Percentiles rank a stretch among this genome's conserved stretches.
These are phyloP conservation scores for Thermomyces lanuginosus DNA, from an alignment of 2,329 filamentous ascomycete genomes.

Conservation along the genomic window DNA sequence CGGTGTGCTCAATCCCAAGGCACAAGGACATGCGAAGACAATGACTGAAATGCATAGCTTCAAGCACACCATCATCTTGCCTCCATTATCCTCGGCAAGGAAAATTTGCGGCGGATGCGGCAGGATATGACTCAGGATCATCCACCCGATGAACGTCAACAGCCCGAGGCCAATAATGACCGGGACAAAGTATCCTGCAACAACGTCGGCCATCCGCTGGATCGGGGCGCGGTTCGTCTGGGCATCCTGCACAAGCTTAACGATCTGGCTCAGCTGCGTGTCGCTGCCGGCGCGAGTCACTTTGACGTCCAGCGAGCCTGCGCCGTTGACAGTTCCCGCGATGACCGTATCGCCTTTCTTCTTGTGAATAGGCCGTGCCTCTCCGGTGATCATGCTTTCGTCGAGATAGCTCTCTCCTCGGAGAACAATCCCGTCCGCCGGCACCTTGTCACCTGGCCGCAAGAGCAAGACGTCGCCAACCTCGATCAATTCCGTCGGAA, in stretches of 20 bases:
- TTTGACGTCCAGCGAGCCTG: constrained; percentile 77
- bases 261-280: constrained; percentile 93
- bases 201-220: constrained; percentile 73
- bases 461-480: constrained; percentile 87
- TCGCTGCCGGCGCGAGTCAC: constrained; percentile 87
- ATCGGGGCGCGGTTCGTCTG: constrained; percentile 91
- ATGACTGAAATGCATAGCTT: constrained; percentile 98
- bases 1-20: constrained; percentile 85
- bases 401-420: constrained; percentile 86
- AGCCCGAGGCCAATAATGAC: constrained; percentile 71
- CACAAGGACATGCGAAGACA: constrained; percentile 93
- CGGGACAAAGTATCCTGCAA: constrained; percentile 90
- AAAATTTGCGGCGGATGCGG: constrained; percentile 80
- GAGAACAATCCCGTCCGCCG: constrained; percentile 75
- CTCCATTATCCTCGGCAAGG: constrained; percentile 60
- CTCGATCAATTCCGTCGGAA: constrained; percentile 87
- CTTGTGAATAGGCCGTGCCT: constrained; percentile 90
- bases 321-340: constrained; percentile 88
- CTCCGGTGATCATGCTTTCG: constrained; percentile 97
- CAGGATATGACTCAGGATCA: constrained; percentile 80
- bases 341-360: constrained; percentile 63
- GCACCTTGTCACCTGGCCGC: constrained; percentile 89
- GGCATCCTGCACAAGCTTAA: constrained; percentile 93
- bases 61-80: constrained; percentile 88
- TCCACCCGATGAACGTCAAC: constrained; percentile 77